Conservation (phyloP, 192 early-diverging fungal genomes). For the Backusella mclennaniae region DNA sequence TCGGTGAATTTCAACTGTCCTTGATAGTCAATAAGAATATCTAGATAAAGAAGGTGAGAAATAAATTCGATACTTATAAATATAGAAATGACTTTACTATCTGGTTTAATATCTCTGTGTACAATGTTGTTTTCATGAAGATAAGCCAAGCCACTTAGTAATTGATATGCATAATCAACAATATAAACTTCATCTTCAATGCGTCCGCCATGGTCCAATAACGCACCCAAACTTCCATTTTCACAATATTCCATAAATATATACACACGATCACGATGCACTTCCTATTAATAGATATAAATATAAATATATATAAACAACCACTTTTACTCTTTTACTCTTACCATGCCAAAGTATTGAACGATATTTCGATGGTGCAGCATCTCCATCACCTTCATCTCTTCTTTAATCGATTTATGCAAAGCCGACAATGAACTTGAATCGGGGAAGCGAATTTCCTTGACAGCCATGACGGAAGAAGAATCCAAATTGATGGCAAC, state of each 20-base stretch:
- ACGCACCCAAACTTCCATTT: conserved; percentile 66
- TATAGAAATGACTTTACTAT: conserved; percentile 47
- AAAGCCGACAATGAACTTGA: conserved; percentile 56
- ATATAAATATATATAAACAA: neutral
- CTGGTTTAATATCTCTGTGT: conserved; percentile 87
- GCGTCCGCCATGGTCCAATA: conserved; percentile 80
- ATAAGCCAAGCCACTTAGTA: conserved; percentile 81
- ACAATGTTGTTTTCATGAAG: conserved; percentile 82
- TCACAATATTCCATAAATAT: conserved; percentile 94
- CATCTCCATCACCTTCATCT: conserved; percentile 92
- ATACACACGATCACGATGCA: conserved; percentile 85
- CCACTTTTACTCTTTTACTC: neutral
- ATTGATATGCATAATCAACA: conserved; percentile 75
- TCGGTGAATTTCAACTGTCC: conserved; percentile 85
- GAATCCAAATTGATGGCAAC: conserved; percentile 81
- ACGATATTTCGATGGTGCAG: conserved; percentile 91
- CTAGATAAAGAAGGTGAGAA: conserved; percentile 20
- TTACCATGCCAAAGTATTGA: conserved; percentile 78
- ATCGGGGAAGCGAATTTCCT: conserved; percentile 87
- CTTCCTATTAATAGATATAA: conserved; percentile 47
- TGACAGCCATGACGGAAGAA: conserved; percentile 87
- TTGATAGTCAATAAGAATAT: conserved; percentile 77
- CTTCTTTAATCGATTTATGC: conserved; percentile 77
- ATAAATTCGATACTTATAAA: neutral
- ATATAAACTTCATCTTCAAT: conserved; percentile 74